Conservation (phyloP, 2,329 filamentous ascomycete species). For the Colletotrichum falcatum region DNA sequence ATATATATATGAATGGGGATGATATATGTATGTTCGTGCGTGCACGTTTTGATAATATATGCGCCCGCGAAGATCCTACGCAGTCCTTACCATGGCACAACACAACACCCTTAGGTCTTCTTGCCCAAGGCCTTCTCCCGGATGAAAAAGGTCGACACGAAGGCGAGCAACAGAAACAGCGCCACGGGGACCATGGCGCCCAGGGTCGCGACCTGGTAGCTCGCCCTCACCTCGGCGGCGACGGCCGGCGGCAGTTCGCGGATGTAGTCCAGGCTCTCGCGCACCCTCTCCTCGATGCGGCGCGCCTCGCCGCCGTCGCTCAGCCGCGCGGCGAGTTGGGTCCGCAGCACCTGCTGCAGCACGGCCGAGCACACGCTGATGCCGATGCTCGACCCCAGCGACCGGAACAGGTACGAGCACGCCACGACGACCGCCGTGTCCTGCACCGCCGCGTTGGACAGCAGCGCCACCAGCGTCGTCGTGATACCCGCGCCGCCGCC, state of each 20-base stretch:
- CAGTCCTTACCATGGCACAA: neutral
- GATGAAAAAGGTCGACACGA: slow-evolving; percentile 62
- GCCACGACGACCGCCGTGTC: slow-evolving; percentile 83
- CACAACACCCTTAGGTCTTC: slow-evolving; percentile 36
- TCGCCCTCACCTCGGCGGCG: slow-evolving; percentile 69
- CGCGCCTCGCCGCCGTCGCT: slow-evolving; percentile 69
- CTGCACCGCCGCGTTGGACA: slow-evolving; percentile 74
- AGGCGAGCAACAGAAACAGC: slow-evolving; percentile 52
- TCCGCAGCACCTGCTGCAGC: slow-evolving; percentile 75
- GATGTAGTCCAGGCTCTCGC: slow-evolving; percentile 78
- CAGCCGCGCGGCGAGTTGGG: slow-evolving; percentile 65
- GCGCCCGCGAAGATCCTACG: neutral
- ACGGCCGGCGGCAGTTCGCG: slow-evolving; percentile 70
- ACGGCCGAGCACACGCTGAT: slow-evolving; percentile 78
- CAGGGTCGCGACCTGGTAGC: slow-evolving; percentile 68
- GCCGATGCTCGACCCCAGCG: slow-evolving; percentile 80
- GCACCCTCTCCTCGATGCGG: slow-evolving; percentile 75
- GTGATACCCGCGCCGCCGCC: slow-evolving; percentile 69
- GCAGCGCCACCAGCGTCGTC: slow-evolving; percentile 76
- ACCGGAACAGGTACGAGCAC: slow-evolving; percentile 84
- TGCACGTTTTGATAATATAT: neutral
- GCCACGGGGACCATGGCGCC: slow-evolving; percentile 56
- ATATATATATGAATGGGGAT: too few species aligned
- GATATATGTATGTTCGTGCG: too few species aligned
- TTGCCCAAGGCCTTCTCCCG: slow-evolving; percentile 66